A percentile compares a stretch with the other conserved stretches of the same genome.
Evolutionary conservation across 2,329 filamentous ascomycete species (phyloP).

Genomic region (Penicillium capsulatum): DNA sequence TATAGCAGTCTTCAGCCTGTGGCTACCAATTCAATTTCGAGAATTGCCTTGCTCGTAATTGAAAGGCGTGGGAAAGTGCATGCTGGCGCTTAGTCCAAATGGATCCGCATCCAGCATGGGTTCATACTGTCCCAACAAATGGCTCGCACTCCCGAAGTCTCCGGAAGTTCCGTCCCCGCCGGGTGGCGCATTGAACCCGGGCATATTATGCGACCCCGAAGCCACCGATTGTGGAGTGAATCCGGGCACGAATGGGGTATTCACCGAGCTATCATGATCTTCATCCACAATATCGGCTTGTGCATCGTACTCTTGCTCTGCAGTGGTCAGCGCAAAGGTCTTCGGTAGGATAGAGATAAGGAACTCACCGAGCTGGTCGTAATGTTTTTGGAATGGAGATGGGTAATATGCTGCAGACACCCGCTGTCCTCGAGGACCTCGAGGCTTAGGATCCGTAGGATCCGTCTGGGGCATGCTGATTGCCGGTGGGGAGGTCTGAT

Average conservation of each 20-base stretch:
- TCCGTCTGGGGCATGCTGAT: conserved; percentile 39
- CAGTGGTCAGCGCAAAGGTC: conserved; percentile 30
- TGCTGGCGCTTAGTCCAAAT: conserved; percentile 87
- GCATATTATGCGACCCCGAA: conserved; percentile 43
- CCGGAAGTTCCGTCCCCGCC: conserved; percentile 35
- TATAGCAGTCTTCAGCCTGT: no score
- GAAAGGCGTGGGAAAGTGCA: conserved; percentile 88
- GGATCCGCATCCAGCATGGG: conserved; percentile 88
- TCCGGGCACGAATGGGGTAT: conserved; percentile 61
- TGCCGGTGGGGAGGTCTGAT: conserved; percentile 31
- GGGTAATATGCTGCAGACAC: conserved; percentile 64
- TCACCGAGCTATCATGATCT: conserved; percentile 65
- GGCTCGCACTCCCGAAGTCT: conserved; percentile 46
- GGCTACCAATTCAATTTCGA: conserved; percentile 24
- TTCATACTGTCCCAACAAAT: conserved; percentile 68
- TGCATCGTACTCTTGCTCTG: conserved; percentile 96
- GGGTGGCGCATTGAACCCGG: conserved; percentile 36
- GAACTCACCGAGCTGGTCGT: conserved; percentile 89
- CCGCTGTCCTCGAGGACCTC: conserved; percentile 31
- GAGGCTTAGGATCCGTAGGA: conserved; percentile 32
- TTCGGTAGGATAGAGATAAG: not conserved
- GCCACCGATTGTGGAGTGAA: conserved; percentile 44
- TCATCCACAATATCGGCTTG: conserved; percentile 87
- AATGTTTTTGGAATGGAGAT: conserved; percentile 86
- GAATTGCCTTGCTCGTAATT: conserved; percentile 42